Evolutionary conservation across 106 monocot species (phyloP).

Genomic region (Phalaenopsis equestris): DNA sequence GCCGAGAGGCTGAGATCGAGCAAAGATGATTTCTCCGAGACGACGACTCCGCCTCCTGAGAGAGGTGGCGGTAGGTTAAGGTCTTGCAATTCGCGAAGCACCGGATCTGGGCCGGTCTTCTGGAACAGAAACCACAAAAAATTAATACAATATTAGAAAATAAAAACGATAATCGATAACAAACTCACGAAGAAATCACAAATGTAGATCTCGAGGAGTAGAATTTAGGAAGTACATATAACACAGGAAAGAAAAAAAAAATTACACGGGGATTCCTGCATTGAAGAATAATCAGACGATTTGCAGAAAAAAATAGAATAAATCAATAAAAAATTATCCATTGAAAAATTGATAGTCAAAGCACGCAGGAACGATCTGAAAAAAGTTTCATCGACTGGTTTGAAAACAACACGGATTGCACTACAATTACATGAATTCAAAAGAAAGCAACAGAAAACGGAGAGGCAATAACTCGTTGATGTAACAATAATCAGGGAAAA

Average conservation of each 20-base stretch:
- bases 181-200: background rate
- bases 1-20: conserved; percentile 20
- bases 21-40: conserved; percentile 13
- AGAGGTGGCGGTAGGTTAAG: conserved; percentile 35
- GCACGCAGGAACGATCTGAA: background rate
- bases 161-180: background rate
- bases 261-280: background rate
- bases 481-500: background rate
- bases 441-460: background rate
- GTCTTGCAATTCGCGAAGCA: conserved; percentile 21
- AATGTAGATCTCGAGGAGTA: background rate
- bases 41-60: background rate
- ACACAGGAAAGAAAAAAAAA: background rate
- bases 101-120: conserved; percentile 1
- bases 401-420: background rate
- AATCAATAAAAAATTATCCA: background rate
- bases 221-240: background rate
- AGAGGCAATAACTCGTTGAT: background rate
- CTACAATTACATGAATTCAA: background rate
- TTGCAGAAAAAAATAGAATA: background rate
- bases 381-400: background rate
- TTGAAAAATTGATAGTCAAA: background rate
- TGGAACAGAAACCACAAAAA: background rate
- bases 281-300: background rate
- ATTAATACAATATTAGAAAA: background rate